Percentiles rank a stretch among this genome's conserved stretches.
phyloP scores from a whole-genome alignment of 441 rosid genomes.

The Iberis amara region DNA sequence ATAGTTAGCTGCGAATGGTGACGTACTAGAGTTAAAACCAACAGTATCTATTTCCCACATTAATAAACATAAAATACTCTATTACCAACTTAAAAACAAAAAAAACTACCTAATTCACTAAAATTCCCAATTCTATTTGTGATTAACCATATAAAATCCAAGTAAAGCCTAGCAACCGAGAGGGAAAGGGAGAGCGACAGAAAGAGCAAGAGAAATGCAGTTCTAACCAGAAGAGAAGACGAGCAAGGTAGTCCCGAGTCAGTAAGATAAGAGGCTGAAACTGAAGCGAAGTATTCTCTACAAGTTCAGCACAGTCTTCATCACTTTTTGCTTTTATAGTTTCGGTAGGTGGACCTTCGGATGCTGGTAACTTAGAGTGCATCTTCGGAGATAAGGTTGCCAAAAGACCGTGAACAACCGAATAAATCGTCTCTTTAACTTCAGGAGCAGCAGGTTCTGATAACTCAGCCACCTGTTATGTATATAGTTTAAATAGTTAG shows the following conservation, averaged over 20 bases:
- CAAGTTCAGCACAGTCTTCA: constrained; percentile 68
- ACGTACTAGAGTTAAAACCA: too few relatives aligned
- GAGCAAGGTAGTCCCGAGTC: constrained; percentile 83
- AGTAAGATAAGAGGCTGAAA: constrained; percentile 75
- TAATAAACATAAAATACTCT: too few relatives aligned
- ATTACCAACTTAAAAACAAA: too few relatives aligned
- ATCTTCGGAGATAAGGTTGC: constrained; percentile 85
- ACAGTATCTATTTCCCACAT: too few relatives aligned
- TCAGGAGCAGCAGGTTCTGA: constrained; percentile 80
- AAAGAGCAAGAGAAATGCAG: constrained; percentile 2
- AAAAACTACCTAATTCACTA: too few relatives aligned
- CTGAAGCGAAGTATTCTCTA: constrained; percentile 76
- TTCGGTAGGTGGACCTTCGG: constrained; percentile 49
- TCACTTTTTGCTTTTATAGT: constrained; percentile 36
- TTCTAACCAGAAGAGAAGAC: constrained; percentile 86
- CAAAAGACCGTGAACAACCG: constrained; percentile 84
- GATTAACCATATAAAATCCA: background rate
- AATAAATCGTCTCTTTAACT: constrained; percentile 62
- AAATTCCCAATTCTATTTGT: background rate
- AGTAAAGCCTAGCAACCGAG: background rate
- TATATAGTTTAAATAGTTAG: constrained; percentile 1
- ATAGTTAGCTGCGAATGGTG: too few relatives aligned
- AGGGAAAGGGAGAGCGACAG: too few relatives aligned
- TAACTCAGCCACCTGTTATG: constrained; percentile 80
- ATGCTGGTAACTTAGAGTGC: constrained; percentile 67